Evolutionary conservation across 2,329 filamentous ascomycete genomes (phyloP), one percentile per base, ranked within the genome.

Genomic region (Neonectria neomacrospora): DNA sequence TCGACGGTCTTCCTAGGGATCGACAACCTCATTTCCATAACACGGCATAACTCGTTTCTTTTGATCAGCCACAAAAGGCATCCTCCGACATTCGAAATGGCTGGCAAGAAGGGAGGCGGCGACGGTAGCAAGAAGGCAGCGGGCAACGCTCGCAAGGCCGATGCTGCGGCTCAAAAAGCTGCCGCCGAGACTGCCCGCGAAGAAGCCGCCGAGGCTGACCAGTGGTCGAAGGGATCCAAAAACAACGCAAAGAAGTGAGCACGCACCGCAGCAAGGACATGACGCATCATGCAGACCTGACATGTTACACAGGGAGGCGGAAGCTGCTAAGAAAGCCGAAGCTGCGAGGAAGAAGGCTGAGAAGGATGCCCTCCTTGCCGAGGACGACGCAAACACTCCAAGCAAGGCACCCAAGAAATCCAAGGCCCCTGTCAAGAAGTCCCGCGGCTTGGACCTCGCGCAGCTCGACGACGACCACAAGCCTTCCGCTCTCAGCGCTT

Each of bases 291-390:
- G 39, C 34, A 56, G 22, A 12, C 20, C 67, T 73, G 23, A 73
- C 67, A 22, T 28, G 10, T 16, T 41, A 16, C 23, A 9, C 54
- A 80, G 78, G 71, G 78, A 80, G 54, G 76, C 77, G 4, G 78
- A 80, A 28, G 78, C 73, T 4, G 74, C 76, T 71, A 97, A 94
- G 77, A 93, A 96, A 72, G 90, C 91, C 37, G 93, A 94, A 57
- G 92, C 91, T 53, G 90, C 89, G 53, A 97, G 95, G 80, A 94
- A 97, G 81, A 98, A 97, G 81, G 95, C 94, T 54, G 96, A 98
- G 77, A 91, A 91, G 53, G 94, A 96, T 2, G 93, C 94, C 11
- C 82, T 94, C 23, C 81, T 94, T 39, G 90, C 89, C 61, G 94
- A 92, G 75, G 96, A 99, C 80, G 95, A 97, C 76, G 90, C 86